These are phyloP conservation scores for Eutypella sp. DNA, from an alignment of 2,329 filamentous ascomycete species.

Conservation along the genomic window DNA sequence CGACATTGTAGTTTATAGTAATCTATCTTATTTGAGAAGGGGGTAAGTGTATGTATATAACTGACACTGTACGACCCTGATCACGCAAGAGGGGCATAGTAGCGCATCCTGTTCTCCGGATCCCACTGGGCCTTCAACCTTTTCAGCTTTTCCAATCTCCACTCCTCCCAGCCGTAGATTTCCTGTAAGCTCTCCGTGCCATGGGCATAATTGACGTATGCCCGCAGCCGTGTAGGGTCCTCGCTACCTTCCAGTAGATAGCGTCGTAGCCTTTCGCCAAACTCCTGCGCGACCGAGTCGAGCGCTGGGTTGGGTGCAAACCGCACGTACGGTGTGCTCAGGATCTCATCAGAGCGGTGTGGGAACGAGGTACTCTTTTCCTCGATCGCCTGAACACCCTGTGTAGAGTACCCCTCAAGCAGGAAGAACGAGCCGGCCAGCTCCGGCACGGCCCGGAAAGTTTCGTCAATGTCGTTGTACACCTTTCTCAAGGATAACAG, in stretches of 20 bases:
- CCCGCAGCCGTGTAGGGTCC: slow-evolving; percentile 10
- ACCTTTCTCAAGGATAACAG: slow-evolving; percentile 11
- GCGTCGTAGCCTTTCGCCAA: slow-evolving; percentile 8
- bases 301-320: slow-evolving; percentile 10
- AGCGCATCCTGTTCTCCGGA: background rate
- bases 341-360: slow-evolving; percentile 13
- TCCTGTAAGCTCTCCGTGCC: slow-evolving; percentile 10
- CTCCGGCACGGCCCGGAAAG: slow-evolving; percentile 7
- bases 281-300: slow-evolving; percentile 9
- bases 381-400: slow-evolving; percentile 15
- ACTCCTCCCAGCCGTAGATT: slow-evolving; percentile 16
- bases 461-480: slow-evolving; percentile 15
- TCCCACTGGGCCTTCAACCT: slow-evolving; percentile 9
- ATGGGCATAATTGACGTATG: slow-evolving; percentile 18
- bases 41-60: no score
- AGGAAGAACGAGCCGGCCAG: slow-evolving; percentile 16
- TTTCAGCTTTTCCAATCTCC: slow-evolving; percentile 13
- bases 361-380: slow-evolving; percentile 11
- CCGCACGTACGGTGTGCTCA: slow-evolving; percentile 14
- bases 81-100: background rate
- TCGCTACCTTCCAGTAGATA: slow-evolving; percentile 13
- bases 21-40: no score
- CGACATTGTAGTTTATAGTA: no score
- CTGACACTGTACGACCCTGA: no score
- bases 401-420: slow-evolving; percentile 17